Base-by-base conservation (phyloP, 768 basidiomycete species). In the Daedalea quercina region DNA sequence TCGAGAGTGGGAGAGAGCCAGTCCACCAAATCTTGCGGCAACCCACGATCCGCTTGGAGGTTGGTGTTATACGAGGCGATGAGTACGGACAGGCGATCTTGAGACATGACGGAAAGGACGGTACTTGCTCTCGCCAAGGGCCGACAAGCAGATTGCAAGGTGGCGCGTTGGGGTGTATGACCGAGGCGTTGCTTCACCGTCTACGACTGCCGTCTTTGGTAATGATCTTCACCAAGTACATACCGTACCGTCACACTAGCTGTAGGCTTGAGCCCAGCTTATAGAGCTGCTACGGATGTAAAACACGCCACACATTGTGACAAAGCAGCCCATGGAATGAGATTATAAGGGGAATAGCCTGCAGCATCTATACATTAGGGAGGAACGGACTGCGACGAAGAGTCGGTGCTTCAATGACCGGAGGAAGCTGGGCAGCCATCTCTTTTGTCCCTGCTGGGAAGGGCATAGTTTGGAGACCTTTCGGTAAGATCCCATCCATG, bases 41-140 rank as follows among this genome's bases (percentile, higher is more conserved):
- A 57, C 11, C 85, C 86, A 24, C 73, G 69, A 17, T 81, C 76
- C 6, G 85, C 87, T 67, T 94, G 92, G 7, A 94, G 74, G 63
- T 93, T 93, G 6, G 92, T 92, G 65, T 96, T 96, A 73, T 94
- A 96, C 2, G 90, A 84, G 11, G 87, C 87, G 50, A 92, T 84
- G 62, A 91, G 90, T 4, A 92, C 84, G 50, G 89, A 71, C 20
- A 85, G 63, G 17, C 61, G 63, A 40, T 63, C 58, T 28, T 66
- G 31, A 17, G 56, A 46, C 56, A 60, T 60, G 35, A 40, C 44
- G 20, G 51, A 20, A 43, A n/a, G 28, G 33, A 49, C n/a, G 8
- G 13, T 37, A 9, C n/a, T 24, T 13, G 47, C 20, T 31, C 28
- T 31, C 28, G 6, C 28, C 28, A 31, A 11, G 28, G 28, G 28